Evolutionary conservation across 2,329 filamentous ascomycete genomes (phyloP), one percentile per base, ranked within the genome.

Genomic region (Botrytis medusae): DNA sequence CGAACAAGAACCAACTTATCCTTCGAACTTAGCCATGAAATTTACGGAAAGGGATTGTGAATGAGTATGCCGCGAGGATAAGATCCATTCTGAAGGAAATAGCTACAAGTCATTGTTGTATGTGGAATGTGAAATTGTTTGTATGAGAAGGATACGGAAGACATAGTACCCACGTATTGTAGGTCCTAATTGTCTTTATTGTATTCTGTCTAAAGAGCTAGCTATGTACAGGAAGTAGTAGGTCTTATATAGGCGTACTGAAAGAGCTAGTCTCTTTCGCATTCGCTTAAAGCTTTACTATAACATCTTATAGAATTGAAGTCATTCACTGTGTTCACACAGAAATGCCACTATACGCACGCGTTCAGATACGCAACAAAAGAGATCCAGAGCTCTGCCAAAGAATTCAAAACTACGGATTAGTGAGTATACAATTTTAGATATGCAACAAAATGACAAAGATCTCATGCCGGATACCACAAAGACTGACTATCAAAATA

Each of bases 1-100:
- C 5, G 25, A 54, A 14, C 22, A n/a, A 14, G 48, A 6, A 16
- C 5, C 12, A 54, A 16, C 0, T 16, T 54, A 54, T 16, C 25
- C 25, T n/a, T 54, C 3, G 5, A n/a, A n/a, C 4, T 51, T 6
- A n/a, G 12, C 25, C 48, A n/a, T 54, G 2, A 4, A 8, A 7
- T 7, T 2, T n/a, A 16, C 2, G 12, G 2, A 54, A 54, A 2
- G 25, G 0, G 25, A 51, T 4, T 4, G 10, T n/a, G n/a, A 25
- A 51, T 51, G 10, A 51, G 25, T 51, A 51, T 51, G 6, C 5
- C 46, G 14, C 12, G 48, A 51, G 25, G 22, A n/a, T 14, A 6
- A 7, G 25, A 51, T 51, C 2, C 1, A 51, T 12, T 25, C 5
- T n/a, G 48, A 14, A 25, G 25, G 25, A 25, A 51, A n/a, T 12